These are phyloP conservation scores for Apiospora marii DNA, from an alignment of 2,329 filamentous ascomycete species.

Conservation along the genomic window DNA sequence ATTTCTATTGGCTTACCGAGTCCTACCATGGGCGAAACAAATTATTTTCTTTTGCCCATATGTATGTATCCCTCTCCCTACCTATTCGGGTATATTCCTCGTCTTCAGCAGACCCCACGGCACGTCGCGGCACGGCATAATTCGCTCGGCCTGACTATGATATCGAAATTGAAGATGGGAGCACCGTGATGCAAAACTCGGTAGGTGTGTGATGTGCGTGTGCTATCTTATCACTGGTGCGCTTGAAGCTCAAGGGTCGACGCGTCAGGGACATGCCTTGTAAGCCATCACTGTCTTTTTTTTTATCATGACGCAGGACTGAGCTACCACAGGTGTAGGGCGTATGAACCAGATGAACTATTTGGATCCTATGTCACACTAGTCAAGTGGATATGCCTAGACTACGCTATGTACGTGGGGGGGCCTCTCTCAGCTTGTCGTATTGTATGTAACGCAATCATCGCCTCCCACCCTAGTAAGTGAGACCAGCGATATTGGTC, in stretches of 20 bases:
- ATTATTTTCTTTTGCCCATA: neutral
- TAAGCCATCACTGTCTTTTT: neutral
- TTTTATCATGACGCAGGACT: neutral
- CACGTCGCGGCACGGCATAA: neutral
- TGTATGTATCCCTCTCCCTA: no score
- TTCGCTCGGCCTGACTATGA: neutral
- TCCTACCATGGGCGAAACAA: constrained; percentile 4
- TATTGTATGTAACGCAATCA: neutral
- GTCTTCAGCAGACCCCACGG: neutral
- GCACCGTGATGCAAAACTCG: neutral
- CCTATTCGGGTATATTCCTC: constrained; percentile 9
- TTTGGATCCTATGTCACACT: constrained; percentile 1
- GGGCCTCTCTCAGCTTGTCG: neutral
- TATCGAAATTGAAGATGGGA: neutral
- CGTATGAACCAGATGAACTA: constrained; percentile 11
- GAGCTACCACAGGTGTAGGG: neutral
- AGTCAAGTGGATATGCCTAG: constrained; percentile 9
- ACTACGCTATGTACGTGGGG: constrained; percentile 1
- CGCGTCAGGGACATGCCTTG: neutral
- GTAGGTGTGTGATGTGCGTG: neutral
- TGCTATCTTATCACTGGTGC: neutral
- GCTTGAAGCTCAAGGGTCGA: neutral
- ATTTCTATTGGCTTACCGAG: neutral
- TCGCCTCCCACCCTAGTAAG: neutral
- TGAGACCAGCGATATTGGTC: neutral